These are phyloP conservation scores for Mycotypha africana DNA, from an alignment of 371 early-diverging fungal species.

Conservation along the genomic window DNA sequence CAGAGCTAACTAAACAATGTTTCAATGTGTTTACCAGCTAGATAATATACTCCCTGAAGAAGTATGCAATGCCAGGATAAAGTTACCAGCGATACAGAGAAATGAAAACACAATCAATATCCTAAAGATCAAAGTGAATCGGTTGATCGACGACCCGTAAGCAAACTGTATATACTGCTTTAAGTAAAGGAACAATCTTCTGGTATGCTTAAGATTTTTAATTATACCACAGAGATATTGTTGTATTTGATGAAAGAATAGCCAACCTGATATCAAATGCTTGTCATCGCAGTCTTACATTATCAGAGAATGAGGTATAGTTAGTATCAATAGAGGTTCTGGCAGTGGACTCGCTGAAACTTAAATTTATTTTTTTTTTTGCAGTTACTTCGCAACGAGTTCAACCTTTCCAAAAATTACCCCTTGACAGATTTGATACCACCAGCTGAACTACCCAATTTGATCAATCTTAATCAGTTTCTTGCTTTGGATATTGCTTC, in stretches of 20 bases:
- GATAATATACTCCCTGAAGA: conserved; percentile 14
- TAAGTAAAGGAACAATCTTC: too few relatives aligned
- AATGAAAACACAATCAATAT: conserved; percentile 2
- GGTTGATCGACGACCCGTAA: conserved; percentile 34
- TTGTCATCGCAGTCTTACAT: conserved; percentile 23
- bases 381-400: too few relatives aligned
- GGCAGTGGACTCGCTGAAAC: too few relatives aligned
- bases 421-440: conserved; percentile 5
- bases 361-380: too few relatives aligned
- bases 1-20: too few relatives aligned
- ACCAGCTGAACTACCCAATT: conserved; percentile 16
- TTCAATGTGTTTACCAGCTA: conserved; percentile 17
- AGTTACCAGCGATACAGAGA: conserved; percentile 7
- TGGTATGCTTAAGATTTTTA: too few relatives aligned
- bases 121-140: conserved; percentile 17
- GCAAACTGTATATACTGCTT: too few relatives aligned
- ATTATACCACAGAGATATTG: conserved; percentile 10
- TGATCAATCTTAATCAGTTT: conserved; percentile 35
- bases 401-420: too few relatives aligned
- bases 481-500: conserved; percentile 27
- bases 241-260: conserved; percentile 4
- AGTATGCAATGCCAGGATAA: conserved; percentile 8
- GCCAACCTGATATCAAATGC: conserved; percentile 1
- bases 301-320: conserved; percentile 38
- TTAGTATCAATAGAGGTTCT: too few relatives aligned